Evolutionary conservation across 2,329 filamentous ascomycete genomes (phyloP), one percentile per base, ranked within the genome.

Genomic region (Epichloe gansuensis): DNA sequence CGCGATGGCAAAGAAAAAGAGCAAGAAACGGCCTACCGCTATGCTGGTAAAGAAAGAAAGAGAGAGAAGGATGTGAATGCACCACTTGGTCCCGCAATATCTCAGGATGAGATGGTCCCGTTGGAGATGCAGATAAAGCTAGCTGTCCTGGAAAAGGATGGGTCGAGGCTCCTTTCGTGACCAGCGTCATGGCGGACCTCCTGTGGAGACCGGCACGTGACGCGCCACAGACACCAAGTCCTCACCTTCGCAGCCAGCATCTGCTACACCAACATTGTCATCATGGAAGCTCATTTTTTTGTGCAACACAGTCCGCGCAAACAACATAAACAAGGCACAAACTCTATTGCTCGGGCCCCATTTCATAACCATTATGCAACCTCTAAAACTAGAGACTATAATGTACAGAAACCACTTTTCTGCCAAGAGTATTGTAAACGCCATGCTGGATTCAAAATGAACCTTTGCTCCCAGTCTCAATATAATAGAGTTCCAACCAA

Each of bases 111-210:
- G 57, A 25, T 58, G 57, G 61, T 63, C 63, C 63, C 58, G 64
- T 61, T 60, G 44, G 57, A 66, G 62, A 56, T 60, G 31, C 37
- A 28, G 31, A 35, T 31, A 43, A 38, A 21, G 46, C 42, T 44
- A 21, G 46, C 42, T 44, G 11, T 6, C 15, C 13, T 45, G n/a
- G 6, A 59, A 61, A 58, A 39, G 56, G 56, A 51, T 56, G 55
- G 55, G 57, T 56, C 56, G 48, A 46, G 15, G 17, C 39, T 52
- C 56, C 54, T 55, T 54, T 46, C 59, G 57, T 63, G 56, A 61
- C 57, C 61, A 60, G 64, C 60, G 59, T 67, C 66, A 67, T 66
- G 50, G 42, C 17, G 25, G 57, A 52, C 55, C 50, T 52, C 51
- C 46, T 55, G 55, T 58, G 53, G 52, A 55, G 52, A 54, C 42